Base-by-base conservation (phyloP, 805 yeast species). In the Yarrowia sp. region DNA sequence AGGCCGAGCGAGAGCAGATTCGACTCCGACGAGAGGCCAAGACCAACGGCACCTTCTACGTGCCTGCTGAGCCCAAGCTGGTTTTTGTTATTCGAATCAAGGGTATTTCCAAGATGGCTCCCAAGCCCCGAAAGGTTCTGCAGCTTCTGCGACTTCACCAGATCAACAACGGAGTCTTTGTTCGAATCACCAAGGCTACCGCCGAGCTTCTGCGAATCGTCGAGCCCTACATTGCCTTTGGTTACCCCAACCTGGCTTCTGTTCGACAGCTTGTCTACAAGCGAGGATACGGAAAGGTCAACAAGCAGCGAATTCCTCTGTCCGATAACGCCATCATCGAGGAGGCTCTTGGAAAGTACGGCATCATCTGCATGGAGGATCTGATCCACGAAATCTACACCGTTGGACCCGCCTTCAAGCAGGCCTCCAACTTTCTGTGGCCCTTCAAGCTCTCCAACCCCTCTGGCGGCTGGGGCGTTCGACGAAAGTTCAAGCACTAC, bases 51-150 rank as follows among this genome's bases (percentile, higher is more conserved):
- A 87, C 95, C 77, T 90, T 87, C 91, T 92, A 87, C 85, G 90
- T 87, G 71, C 87, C 85, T 85, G 97, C 96, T 81, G 93, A 92
- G 86, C 86, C 87, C 77, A 92, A 90, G 83, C 88, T 92, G 77
- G 96, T 90, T 72, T 91, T 92, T 81, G 96, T 92, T 78, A 86
- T 92, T 81, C 91, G 98, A 89, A 92, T 92, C 88, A 92, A 92
- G 93, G 98, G 98, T 92, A 90, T 92, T 81, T 89, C 85, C 92
- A 92, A 92, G 89, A 91, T 92, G 76, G 90, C 97, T 78, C 97
- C 98, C 78, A 92, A 92, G 89, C 97, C 97, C 87, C 92, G 97
- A 90, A 92, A 92, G 90, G 96, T 92, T 76, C 80, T 87, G 78
- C 91, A 87, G 80, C 82, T 87, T 75, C 81, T 87, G 78, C 85